Conservation (phyloP, 106 monocot genomes). For the Posidonia australis region DNA sequence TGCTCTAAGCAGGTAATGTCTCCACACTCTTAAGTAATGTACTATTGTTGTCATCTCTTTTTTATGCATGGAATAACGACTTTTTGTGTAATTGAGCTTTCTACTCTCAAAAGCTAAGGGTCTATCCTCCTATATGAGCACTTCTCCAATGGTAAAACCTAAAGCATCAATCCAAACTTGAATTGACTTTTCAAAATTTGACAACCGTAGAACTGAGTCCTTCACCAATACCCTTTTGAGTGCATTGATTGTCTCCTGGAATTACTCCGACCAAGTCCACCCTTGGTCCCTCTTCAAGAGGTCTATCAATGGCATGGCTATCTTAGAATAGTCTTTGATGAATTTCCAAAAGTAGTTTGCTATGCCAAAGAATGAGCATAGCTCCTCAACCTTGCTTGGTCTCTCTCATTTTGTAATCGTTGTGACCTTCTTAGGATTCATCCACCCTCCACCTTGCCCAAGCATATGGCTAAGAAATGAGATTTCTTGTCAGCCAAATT, state of each 20-base stretch:
- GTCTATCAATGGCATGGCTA: background rate
- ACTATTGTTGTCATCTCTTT: no score
- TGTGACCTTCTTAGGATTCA: background rate
- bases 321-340: conserved; percentile 1
- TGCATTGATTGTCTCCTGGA: background rate
- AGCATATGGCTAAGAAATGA: background rate
- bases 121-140: no score
- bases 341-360: background rate
- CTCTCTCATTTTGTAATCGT: background rate
- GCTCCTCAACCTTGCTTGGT: background rate
- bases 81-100: no score
- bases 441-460: background rate
- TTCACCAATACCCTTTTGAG: background rate
- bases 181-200: background rate
- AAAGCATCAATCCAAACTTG: background rate
- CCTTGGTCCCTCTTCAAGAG: background rate
- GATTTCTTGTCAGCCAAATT: background rate
- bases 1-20: no score
- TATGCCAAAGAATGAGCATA: background rate
- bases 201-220: background rate
- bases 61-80: no score
- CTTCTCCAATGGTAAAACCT: background rate
- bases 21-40: no score
- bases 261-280: no score
- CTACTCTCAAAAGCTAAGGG: no score